Conservation (phyloP, 2,329 filamentous ascomycete species). For the Fusarium sp. region DNA sequence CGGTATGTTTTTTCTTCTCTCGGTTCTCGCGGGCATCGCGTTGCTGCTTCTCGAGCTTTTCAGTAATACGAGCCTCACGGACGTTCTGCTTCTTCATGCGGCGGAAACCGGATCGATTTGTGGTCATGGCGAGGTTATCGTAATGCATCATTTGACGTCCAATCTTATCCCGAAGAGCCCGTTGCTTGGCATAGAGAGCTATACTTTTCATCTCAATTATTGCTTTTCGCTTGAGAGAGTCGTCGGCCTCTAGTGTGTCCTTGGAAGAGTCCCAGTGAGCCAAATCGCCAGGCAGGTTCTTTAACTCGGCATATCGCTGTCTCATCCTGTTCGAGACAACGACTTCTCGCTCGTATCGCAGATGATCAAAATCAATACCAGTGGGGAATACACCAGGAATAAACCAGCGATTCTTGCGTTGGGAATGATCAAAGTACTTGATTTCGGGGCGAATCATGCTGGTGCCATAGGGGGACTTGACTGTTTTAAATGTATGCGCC, state of each 20-base stretch:
- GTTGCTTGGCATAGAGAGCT: slow-evolving; percentile 87
- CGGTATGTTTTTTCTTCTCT: slow-evolving; percentile 96
- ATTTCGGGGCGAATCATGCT: slow-evolving; percentile 67
- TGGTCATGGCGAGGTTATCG: slow-evolving; percentile 96
- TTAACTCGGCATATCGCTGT: slow-evolving; percentile 84
- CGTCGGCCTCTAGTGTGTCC: slow-evolving; percentile 73
- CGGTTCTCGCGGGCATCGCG: slow-evolving; percentile 94
- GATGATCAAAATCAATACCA: slow-evolving; percentile 85
- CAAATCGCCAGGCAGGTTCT: slow-evolving; percentile 83
- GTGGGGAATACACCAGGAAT: slow-evolving; percentile 90
- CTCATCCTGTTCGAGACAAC: slow-evolving; percentile 91
- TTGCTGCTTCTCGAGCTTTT: slow-evolving; percentile 99
- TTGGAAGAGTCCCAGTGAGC: slow-evolving; percentile 86
- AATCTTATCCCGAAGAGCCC: slow-evolving; percentile 84
- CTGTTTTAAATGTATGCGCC: slow-evolving; percentile 71
- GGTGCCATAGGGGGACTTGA: slow-evolving; percentile 76
- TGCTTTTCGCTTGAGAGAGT: slow-evolving; percentile 85
- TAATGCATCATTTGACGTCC: slow-evolving; percentile 93
- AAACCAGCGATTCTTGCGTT: slow-evolving; percentile 78
- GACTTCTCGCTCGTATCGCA: slow-evolving; percentile 87
- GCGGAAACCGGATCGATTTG: slow-evolving; percentile 89
- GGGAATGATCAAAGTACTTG: slow-evolving; percentile 81
- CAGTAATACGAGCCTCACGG: slow-evolving; percentile 93
- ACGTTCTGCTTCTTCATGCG: slow-evolving; percentile 97
- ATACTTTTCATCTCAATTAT: slow-evolving; percentile 96